phyloP scores from a whole-genome alignment of 176 grass and related monocot genomes.

The Musa schizocarpa region DNA sequence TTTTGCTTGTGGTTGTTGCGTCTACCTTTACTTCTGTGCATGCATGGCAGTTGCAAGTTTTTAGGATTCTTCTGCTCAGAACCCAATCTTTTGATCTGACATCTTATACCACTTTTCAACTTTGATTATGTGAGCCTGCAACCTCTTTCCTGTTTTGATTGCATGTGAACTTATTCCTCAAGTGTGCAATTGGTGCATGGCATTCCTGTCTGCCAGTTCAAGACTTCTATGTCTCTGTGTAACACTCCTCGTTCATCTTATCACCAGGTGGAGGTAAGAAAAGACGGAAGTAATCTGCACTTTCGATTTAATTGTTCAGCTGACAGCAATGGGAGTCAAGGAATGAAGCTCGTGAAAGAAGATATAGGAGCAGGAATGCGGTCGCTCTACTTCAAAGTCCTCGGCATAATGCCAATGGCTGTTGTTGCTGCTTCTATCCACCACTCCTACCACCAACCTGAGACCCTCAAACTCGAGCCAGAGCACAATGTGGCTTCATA shows the following conservation, averaged over 20 bases:
- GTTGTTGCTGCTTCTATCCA: neutral
- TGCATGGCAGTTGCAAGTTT: neutral
- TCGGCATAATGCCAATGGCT: neutral
- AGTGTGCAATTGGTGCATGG: neutral
- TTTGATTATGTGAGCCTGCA: neutral
- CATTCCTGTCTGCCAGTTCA: neutral
- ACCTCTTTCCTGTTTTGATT: neutral
- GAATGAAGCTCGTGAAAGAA: neutral
- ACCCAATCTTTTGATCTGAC: neutral
- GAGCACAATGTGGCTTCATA: neutral
- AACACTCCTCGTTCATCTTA: neutral
- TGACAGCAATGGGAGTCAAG: neutral
- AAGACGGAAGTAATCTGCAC: neutral
- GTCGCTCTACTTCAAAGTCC: neutral
- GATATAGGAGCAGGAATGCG: neutral
- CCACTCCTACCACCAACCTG: neutral
- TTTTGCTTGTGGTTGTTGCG: neutral
- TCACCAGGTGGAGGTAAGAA: neutral
- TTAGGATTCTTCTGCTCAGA: neutral
- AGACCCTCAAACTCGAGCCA: neutral
- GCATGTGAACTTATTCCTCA: neutral
- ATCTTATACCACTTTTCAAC: neutral
- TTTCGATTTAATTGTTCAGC: neutral
- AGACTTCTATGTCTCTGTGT: neutral
- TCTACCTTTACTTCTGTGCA: neutral